Conservation (phyloP, 768 basidiomycete species). For the Calvatia gigantea region DNA sequence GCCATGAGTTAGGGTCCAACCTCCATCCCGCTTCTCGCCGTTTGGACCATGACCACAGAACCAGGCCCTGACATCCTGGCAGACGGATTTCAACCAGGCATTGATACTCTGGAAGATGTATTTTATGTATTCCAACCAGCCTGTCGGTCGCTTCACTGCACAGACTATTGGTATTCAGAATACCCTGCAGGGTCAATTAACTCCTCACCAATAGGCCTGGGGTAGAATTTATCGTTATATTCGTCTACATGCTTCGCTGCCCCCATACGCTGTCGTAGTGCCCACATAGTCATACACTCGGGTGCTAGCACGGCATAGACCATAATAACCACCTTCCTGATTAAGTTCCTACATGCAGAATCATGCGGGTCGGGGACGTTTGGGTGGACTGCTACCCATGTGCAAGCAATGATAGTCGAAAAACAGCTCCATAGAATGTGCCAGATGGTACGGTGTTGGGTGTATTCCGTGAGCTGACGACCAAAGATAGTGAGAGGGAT, state of each 20-base stretch:
- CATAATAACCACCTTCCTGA: neutral
- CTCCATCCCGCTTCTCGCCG: neutral
- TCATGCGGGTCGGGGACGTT: neutral
- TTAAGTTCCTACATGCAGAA: neutral
- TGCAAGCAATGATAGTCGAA: too few species aligned
- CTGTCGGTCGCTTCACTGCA: neutral
- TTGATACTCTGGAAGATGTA: too few species aligned
- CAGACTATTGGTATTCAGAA: neutral
- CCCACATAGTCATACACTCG: too few species aligned
- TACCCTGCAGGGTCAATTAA: neutral
- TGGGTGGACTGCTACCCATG: too few species aligned
- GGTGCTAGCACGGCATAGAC: neutral
- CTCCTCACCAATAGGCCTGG: neutral
- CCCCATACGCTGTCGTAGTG: neutral
- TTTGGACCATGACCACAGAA: neutral
- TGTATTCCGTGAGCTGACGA: neutral
- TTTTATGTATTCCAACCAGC: too few species aligned
- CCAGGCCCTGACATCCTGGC: too few species aligned
- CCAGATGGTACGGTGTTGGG: neutral
- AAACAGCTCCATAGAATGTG: too few species aligned
- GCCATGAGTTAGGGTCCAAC: slow-evolving; percentile 12
- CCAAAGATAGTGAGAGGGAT: neutral
- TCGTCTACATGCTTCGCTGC: neutral
- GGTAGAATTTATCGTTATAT: neutral
- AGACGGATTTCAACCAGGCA: too few species aligned